phyloP scores from a whole-genome alignment of 139 green algal genomes.

The Micractinium sp. region DNA sequence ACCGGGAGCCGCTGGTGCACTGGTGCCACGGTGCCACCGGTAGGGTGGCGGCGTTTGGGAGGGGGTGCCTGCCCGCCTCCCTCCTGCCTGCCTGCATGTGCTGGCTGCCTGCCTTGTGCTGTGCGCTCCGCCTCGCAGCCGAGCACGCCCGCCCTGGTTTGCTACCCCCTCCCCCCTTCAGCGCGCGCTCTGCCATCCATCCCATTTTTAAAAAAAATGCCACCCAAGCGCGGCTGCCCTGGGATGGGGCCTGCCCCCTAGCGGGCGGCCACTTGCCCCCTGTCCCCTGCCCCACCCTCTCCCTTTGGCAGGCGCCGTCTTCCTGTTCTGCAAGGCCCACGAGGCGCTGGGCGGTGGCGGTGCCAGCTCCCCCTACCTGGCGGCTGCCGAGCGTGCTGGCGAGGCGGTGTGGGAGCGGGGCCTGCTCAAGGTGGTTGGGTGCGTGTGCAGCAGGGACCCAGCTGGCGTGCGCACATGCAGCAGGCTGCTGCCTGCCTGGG shows the following conservation, averaged over 20 bases:
- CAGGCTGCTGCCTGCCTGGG: background rate
- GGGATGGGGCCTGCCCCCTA: background rate
- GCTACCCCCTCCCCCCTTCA: too few species aligned
- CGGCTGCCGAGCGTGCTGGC: conserved; percentile 51
- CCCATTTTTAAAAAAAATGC: background rate
- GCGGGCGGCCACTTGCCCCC: background rate
- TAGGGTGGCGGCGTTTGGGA: background rate
- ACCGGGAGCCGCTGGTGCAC: conserved; percentile 44
- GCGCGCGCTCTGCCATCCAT: background rate
- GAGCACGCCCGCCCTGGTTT: background rate
- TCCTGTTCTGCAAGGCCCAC: conserved; percentile 52
- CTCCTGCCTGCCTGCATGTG: too few species aligned
- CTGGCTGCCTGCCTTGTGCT: too few species aligned
- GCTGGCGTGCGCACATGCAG: too few species aligned
- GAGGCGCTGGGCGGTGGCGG: background rate
- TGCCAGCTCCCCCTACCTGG: conserved; percentile 5
- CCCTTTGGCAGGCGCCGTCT: conserved; percentile 32
- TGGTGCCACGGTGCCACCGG: conserved; percentile 53
- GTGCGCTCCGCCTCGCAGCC: too few species aligned
- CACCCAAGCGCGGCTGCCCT: background rate
- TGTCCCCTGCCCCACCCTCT: background rate
- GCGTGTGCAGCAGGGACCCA: too few species aligned
- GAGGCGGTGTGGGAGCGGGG: conserved; percentile 65
- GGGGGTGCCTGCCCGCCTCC: background rate
- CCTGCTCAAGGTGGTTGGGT: conserved; percentile 58